A percentile compares a stretch with the other conserved stretches of the same genome.
Conservation (phyloP, 352 stramenopile species). For the Phytophthora sp. region DNA sequence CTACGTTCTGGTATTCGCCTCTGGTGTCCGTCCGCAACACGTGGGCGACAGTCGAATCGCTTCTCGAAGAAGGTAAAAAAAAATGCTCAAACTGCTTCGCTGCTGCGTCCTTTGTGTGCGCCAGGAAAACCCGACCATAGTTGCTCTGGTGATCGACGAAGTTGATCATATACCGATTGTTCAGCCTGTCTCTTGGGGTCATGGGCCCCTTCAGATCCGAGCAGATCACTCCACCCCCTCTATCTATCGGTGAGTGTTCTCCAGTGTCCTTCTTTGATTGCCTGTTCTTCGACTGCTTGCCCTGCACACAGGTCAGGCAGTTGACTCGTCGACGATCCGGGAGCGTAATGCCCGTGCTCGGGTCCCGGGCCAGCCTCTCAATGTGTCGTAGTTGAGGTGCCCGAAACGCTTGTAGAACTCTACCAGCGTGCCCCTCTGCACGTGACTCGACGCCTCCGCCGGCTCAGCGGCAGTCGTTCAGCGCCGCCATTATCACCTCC, state of each 20-base stretch:
- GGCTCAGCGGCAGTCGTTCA: background rate
- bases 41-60: background rate
- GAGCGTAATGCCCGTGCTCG: background rate
- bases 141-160: conserved; percentile 1
- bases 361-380: background rate
- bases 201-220: background rate
- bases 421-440: background rate
- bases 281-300: background rate
- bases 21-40: background rate
- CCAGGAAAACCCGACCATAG: too few relatives aligned
- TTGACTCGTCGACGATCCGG: background rate
- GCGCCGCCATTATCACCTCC: background rate
- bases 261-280: background rate
- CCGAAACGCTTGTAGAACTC: background rate
- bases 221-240: too few relatives aligned
- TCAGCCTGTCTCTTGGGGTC: background rate
- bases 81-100: background rate
- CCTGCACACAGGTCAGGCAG: background rate
- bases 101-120: too few relatives aligned
- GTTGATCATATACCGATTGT: conserved; percentile 4
- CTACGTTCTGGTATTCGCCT: background rate
- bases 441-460: background rate
- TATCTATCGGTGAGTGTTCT: background rate
- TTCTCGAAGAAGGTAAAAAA: background rate
- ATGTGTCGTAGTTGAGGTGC: background rate